Conservation (phyloP, 306 rosid species). For the Pterocarpus santalinus region DNA sequence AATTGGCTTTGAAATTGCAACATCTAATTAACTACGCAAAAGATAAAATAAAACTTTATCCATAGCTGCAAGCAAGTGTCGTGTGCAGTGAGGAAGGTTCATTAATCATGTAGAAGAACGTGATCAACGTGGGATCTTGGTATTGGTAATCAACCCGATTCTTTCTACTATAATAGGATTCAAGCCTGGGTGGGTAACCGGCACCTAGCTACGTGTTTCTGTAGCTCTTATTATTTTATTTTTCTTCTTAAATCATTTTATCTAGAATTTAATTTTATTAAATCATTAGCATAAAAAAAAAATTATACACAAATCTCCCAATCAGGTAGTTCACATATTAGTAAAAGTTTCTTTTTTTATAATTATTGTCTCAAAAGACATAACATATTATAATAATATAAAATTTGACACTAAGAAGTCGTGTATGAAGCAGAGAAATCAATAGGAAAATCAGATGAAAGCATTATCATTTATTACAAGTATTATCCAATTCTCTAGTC, state of each 20-base stretch:
- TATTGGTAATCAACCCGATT: constrained; percentile 31
- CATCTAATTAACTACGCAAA: background rate
- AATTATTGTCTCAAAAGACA: no score
- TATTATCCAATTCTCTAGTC: no score
- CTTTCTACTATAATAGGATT: background rate
- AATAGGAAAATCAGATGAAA: no score
- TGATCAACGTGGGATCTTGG: constrained; percentile 40
- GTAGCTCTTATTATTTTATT: background rate
- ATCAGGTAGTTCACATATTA: no score
- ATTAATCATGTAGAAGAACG: constrained; percentile 3
- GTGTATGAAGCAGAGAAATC: no score
- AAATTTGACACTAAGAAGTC: no score
- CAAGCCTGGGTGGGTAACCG: constrained; percentile 34
- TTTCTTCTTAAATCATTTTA: constrained; percentile 1
- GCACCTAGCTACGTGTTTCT: constrained; percentile 24
- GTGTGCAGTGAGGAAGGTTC: constrained; percentile 18
- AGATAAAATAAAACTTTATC: background rate
- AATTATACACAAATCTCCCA: no score
- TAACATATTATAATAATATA: no score
- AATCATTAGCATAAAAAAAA: no score
- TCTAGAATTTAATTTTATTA: background rate
- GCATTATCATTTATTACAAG: no score
- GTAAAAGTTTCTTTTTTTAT: no score
- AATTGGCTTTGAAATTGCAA: constrained; percentile 19
- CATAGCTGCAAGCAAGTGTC: constrained; percentile 36